Evolutionary conservation across 768 basidiomycete genomes (phyloP), one percentile per base, ranked within the genome.

Genomic region (Podaxis pistillaris): DNA sequence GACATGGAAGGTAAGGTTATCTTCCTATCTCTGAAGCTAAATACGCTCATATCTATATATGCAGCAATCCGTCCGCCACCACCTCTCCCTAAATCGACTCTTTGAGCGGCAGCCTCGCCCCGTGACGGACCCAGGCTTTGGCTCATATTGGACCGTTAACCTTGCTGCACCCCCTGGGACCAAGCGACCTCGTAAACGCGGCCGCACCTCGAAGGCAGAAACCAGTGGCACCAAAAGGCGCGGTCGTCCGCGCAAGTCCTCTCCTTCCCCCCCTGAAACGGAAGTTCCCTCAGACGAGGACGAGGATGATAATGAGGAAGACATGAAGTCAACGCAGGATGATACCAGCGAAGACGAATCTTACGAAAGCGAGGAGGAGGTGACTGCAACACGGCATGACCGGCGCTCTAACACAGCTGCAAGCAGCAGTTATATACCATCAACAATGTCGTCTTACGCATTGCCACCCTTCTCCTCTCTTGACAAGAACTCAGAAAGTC

Each of bases 131-230:
- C 91, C 91, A 12, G 91, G 91, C 15, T 91, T 92, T 71, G 91
- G 91, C 22, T 93, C 91, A 11, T 93, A 93, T 70, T 93, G 91
- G 91, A 92, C 91, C 38, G 91, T 93, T n/a, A 93, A 93, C 73
- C 79, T 93, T 22, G 73, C 83, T 53, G 91, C 91, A n/a, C 90
- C 91, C 12, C 91, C 91, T 1, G 91, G 91, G 22, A 93, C 91
- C 1, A 93, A 93, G 75, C 85, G 91, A 62, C 91, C 91, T 47
- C 84, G 91, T 22, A 93, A 93, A 71, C 84, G 91, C 61, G 90
- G 90, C 26, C 81, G 88, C 19, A 74, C 60, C n/a, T 26, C 46
- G 19, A 62, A 56, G 19, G 13, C 19, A 5, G 61, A 62, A 28
- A n/a, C 46, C 6, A 38, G 40, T 47, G 53, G 60, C 46, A 24